Percentiles rank a stretch among this genome's conserved stretches.
Evolutionary conservation across 164 flowering plant genomes (phyloP).

Genomic region (Magnolia changhungtana): DNA sequence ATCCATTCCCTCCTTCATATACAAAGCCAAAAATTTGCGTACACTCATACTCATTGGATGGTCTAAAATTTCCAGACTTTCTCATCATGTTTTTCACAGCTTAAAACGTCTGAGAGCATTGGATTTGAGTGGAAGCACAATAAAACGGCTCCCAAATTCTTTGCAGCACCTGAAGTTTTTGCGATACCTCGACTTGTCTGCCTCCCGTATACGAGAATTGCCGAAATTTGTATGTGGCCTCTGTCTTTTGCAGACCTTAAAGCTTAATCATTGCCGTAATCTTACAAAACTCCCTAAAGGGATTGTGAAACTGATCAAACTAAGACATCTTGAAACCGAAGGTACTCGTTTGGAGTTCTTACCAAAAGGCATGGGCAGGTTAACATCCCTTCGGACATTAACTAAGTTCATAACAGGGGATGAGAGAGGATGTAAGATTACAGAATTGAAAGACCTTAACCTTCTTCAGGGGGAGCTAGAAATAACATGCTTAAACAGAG

Average conservation of each 20-base stretch:
- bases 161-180: background rate
- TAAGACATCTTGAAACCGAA: slow-evolving; percentile 9
- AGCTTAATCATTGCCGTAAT: background rate
- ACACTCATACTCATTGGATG: no score
- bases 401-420: background rate
- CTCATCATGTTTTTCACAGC: slow-evolving; percentile 12
- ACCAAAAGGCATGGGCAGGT: background rate
- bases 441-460: background rate
- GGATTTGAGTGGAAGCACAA: background rate
- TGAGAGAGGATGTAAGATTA: background rate
- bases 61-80: no score
- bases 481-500: no score
- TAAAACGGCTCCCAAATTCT: background rate
- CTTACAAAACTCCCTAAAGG: background rate
- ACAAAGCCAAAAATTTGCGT: no score
- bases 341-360: accelerated
- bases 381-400: background rate
- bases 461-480: background rate
- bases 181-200: slow-evolving; percentile 8
- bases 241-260: slow-evolving; percentile 4
- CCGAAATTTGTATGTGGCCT: background rate
- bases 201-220: background rate
- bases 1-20: no score
- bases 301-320: background rate
- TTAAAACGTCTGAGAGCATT: slow-evolving; percentile 9